A percentile compares a stretch with the other conserved stretches of the same genome.
Evolutionary conservation across 129 eudicot genomes (phyloP).

Genomic region (Erigeron canadensis): DNA sequence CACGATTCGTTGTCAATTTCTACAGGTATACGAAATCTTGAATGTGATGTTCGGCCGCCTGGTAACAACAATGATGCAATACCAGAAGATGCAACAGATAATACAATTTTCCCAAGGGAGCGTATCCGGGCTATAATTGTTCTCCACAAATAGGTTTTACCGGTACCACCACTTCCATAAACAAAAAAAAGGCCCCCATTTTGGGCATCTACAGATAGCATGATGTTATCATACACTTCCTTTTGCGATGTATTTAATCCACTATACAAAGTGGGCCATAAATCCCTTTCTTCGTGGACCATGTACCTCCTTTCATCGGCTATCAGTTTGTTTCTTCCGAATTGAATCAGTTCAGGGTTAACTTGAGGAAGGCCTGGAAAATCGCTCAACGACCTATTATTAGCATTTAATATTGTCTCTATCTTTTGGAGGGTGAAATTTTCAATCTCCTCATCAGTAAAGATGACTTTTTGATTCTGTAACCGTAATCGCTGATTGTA

Average conservation of each 20-base stretch:
- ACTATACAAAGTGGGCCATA: background rate
- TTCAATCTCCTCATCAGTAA: background rate
- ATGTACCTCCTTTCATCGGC: background rate
- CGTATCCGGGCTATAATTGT: background rate
- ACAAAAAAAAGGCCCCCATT: background rate
- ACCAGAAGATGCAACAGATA: too few species aligned
- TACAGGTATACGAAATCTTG: too few species aligned
- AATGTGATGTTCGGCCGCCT: too few species aligned
- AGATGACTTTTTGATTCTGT: background rate
- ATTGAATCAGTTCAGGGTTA: background rate
- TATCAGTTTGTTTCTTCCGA: background rate
- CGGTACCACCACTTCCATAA: background rate
- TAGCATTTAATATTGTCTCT: background rate
- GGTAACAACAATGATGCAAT: too few species aligned
- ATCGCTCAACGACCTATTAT: background rate
- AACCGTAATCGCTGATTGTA: background rate
- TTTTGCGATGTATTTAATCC: background rate
- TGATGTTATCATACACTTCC: background rate
- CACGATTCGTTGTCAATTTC: too few species aligned
- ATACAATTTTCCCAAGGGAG: background rate
- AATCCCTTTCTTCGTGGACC: background rate
- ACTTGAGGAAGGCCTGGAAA: background rate
- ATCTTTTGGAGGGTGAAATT: background rate
- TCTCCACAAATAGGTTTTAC: background rate
- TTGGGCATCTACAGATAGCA: background rate